A percentile compares a stretch with the other conserved stretches of the same genome.
Evolutionary conservation across 805 yeast species (phyloP).

Genomic region (Suhomyces pyralidae): DNA sequence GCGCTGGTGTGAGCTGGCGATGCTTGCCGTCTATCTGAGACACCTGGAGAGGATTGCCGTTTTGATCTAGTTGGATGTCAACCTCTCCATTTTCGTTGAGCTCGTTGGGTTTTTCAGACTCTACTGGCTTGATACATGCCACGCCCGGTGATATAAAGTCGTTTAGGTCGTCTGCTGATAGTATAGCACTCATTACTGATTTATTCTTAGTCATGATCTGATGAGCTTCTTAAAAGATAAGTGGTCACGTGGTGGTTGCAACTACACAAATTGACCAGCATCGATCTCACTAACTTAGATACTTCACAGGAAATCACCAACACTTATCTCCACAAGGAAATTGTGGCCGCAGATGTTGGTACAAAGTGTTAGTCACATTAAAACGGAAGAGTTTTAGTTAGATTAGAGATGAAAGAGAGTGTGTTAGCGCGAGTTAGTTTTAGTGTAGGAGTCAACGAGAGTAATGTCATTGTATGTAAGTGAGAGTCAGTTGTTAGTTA

Average conservation of each 20-base stretch:
- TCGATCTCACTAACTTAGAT: too few species aligned
- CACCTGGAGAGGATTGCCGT: slow-evolving; percentile 67
- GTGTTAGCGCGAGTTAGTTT: too few species aligned
- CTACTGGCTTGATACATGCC: slow-evolving; percentile 88
- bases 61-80: slow-evolving; percentile 57
- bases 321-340: too few species aligned
- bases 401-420: too few species aligned
- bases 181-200: slow-evolving; percentile 72
- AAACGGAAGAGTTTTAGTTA: too few species aligned
- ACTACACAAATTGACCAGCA: too few species aligned
- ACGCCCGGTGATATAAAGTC: slow-evolving; percentile 93
- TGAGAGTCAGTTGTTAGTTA: too few species aligned
- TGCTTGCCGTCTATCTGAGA: slow-evolving; percentile 54
- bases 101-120: slow-evolving; percentile 24
- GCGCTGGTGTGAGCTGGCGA: slow-evolving; percentile 67
- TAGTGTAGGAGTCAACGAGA: too few species aligned
- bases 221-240: background rate
- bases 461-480: too few species aligned
- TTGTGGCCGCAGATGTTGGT: too few species aligned
- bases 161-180: slow-evolving; percentile 87
- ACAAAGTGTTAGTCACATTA: too few species aligned
- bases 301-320: too few species aligned
- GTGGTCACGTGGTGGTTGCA: background rate
- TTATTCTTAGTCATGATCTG: background rate
- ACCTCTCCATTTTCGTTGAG: slow-evolving; percentile 28